phyloP scores from a whole-genome alignment of 768 basidiomycete genomes.

The Clitopilus passeckerianus region DNA sequence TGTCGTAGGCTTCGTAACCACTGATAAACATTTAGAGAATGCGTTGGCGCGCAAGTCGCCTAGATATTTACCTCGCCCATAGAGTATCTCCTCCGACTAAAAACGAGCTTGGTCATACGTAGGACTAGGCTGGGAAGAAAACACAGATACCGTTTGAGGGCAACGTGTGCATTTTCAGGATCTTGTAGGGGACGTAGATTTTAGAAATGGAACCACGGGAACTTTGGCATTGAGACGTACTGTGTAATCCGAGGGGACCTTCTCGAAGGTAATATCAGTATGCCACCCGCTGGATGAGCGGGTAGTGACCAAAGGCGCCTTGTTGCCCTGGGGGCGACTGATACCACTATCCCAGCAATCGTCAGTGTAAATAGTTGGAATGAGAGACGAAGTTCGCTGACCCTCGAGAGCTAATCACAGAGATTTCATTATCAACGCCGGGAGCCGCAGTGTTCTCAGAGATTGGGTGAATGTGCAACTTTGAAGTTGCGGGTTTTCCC shows the following conservation, averaged over 20 bases:
- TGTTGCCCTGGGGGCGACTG: constrained; percentile 22
- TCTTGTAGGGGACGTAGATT: constrained; percentile 12
- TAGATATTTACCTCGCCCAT: constrained; percentile 31
- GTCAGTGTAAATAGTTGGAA: not conserved
- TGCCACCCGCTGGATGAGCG: constrained; percentile 47
- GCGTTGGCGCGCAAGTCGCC: not conserved
- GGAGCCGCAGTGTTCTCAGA: constrained; percentile 44
- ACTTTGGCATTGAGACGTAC: constrained; percentile 12
- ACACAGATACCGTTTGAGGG: constrained; percentile 13
- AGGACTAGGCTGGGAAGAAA: not conserved
- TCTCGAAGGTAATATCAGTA: constrained; percentile 58
- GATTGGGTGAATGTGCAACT: constrained; percentile 53
- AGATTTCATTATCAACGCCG: constrained; percentile 39
- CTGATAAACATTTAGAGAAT: constrained; percentile 11
- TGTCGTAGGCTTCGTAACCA: constrained; percentile 61
- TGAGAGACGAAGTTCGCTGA: constrained; percentile 12
- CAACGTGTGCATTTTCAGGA: constrained; percentile 36
- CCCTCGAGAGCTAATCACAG: constrained; percentile 44
- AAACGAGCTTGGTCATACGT: not conserved
- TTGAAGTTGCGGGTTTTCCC: constrained; percentile 42
- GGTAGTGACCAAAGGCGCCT: constrained; percentile 13
- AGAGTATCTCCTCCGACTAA: constrained; percentile 38
- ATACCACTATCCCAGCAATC: constrained; percentile 26
- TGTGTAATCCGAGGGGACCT: constrained; percentile 55
- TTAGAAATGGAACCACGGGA: not conserved